Conservation (phyloP, 257 asterid species). For the Solanum chiquidenum region DNA sequence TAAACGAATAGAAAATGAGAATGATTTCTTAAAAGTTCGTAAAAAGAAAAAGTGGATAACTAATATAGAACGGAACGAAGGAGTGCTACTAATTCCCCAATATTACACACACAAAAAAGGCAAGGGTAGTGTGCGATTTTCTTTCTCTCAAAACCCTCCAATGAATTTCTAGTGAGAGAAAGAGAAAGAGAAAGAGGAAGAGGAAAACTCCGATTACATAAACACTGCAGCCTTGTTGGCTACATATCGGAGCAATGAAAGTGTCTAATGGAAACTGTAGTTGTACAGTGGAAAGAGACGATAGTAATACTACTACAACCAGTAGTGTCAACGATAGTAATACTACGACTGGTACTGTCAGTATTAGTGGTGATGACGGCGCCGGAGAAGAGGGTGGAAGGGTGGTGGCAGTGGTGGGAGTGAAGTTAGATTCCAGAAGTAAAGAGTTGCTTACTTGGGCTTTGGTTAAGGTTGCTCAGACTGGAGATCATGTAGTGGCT, state of each 20-base stretch:
- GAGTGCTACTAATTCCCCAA: not conserved
- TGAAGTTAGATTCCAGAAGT: constrained; percentile 60
- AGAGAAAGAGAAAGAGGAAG: not conserved
- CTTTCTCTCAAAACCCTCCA: not conserved
- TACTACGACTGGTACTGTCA: not conserved
- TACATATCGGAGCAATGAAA: not conserved
- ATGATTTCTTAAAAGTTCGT: too few relatives aligned
- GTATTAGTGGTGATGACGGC: constrained; percentile 1
- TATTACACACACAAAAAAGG: not conserved
- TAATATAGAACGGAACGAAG: not conserved
- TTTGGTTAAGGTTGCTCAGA: constrained; percentile 65
- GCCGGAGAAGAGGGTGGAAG: constrained; percentile 17
- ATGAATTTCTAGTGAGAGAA: not conserved
- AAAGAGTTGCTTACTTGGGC: constrained; percentile 86
- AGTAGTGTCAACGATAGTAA: not conserved
- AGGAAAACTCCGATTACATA: not conserved
- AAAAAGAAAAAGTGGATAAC: not conserved
- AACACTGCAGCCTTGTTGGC: not conserved
- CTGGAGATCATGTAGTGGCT: constrained; percentile 81
- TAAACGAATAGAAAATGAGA: too few relatives aligned
- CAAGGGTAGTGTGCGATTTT: not conserved
- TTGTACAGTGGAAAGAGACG: not conserved
- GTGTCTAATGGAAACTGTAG: not conserved
- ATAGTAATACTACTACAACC: not conserved
- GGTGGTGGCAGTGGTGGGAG: constrained; percentile 72